Base-by-base conservation (phyloP, 495 filamentous ascomycete species). In the Penicillium chermesinum region DNA sequence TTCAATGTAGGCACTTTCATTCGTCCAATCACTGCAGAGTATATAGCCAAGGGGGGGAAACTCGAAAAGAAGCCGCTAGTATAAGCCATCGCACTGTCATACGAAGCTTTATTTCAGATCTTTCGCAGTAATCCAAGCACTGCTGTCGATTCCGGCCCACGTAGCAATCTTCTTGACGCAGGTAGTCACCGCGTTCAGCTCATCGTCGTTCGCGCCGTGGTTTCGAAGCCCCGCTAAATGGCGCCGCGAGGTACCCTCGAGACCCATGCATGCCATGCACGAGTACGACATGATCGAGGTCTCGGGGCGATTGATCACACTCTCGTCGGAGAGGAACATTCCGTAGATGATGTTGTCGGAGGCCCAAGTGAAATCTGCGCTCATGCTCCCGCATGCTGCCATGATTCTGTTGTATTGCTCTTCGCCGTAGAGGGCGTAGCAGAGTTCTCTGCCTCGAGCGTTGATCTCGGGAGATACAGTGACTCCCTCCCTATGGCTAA, bases 321-420 rank as follows among this genome's bases (percentile, higher is more conserved):
- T 25, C 9, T 42, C 40, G 20, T 42, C 40, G 1, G 40, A 42
- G 3, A 42, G 20, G 21, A 42, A 32, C 40, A 42, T 42, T 27
- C 40, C 40, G 20, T 42, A 42, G 40, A 42, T 42, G 7, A 42
- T 42, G 25, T 30, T 42, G n/a, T 42, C 40, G 13, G 40, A 25
- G 20, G 40, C 22, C 40, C 40, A 42, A 2, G 40, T 42, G 15
- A 42, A 27, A 21, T 42, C 40, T 14, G 40, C 40, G 12, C 40
- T 25, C 16, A 42, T 21, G 20, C 40, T 42, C 1, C 40, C 40
- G 20, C 40, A 42, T 18, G 18, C 25, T 27, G 40, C 40, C 40
- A 42, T 42, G 19, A 42, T 42, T 8, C 15, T 32, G 7, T 42
- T 32, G 15, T 27, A 42, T 42, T 21, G 16, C 8, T 42, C 40